phyloP scores from a whole-genome alignment of 2,329 filamentous ascomycete genomes.

The Nannizziopsis arthrosporioides region DNA sequence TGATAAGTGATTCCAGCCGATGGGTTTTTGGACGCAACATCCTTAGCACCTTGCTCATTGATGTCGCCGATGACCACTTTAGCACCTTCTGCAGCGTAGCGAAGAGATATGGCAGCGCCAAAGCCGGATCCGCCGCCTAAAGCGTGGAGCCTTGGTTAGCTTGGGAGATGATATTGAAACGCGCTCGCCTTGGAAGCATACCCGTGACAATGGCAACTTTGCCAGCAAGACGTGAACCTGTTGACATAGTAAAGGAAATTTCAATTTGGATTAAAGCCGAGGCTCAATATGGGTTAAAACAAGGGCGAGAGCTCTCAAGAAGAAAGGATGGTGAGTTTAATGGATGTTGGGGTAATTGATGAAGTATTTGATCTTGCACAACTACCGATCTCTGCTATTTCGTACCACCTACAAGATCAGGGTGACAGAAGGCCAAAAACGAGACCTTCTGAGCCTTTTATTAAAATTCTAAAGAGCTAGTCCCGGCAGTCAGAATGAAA shows the following conservation, averaged over 20 bases:
- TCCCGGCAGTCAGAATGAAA: too few relatives aligned
- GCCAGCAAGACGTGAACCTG: conserved; percentile 28
- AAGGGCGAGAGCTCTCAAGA: background rate
- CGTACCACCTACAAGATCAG: too few relatives aligned
- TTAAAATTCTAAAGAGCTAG: too few relatives aligned
- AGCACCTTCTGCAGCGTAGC: conserved; percentile 33
- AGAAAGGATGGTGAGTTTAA: background rate
- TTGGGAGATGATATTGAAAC: background rate
- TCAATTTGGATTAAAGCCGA: background rate
- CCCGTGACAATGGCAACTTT: conserved; percentile 39
- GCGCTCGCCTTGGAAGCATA: conserved; percentile 15
- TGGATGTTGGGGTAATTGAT: too few relatives aligned
- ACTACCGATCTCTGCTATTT: too few relatives aligned
- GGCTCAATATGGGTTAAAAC: background rate
- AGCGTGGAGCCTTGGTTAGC: background rate
- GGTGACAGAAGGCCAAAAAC: too few relatives aligned
- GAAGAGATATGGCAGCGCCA: conserved; percentile 31
- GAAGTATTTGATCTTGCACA: too few relatives aligned
- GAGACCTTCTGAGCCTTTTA: too few relatives aligned
- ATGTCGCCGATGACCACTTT: conserved; percentile 35
- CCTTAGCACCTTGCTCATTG: conserved; percentile 27
- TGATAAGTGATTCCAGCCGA: conserved; percentile 22
- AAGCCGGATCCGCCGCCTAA: conserved; percentile 34
- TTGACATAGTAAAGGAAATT: background rate
- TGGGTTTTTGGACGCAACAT: conserved; percentile 23